Percentiles rank a stretch among this genome's conserved stretches.
Evolutionary conservation across 305 asterid genomes (phyloP).

Genomic region (Fraxinus floribunda): DNA sequence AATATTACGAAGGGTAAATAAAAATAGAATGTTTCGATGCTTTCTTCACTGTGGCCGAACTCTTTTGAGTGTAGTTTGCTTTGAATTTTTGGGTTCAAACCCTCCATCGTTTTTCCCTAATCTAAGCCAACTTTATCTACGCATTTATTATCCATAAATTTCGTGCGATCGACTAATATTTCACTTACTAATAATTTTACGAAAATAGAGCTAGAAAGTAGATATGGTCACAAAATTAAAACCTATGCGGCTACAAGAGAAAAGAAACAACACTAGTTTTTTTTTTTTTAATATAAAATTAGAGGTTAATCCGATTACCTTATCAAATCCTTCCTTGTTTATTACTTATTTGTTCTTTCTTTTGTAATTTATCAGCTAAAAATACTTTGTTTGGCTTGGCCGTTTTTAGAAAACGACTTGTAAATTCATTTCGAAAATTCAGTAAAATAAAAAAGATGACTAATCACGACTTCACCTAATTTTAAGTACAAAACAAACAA

Average conservation of each 20-base stretch:
- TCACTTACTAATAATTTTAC: no score
- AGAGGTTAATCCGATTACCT: neutral
- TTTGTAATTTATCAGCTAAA: neutral
- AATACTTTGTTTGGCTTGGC: neutral
- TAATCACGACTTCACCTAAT: neutral
- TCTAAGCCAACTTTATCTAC: no score
- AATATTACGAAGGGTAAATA: conserved; percentile 29
- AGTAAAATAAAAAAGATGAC: neutral
- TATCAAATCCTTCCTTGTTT: neutral
- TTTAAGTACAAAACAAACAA: neutral
- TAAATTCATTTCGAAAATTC: neutral
- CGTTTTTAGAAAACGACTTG: neutral
- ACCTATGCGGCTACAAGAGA: neutral
- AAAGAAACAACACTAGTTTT: neutral
- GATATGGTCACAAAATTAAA: neutral
- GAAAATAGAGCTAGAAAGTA: conserved; percentile 17
- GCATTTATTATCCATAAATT: no score
- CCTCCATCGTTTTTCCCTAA: conserved; percentile 37
- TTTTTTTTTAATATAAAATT: no score
- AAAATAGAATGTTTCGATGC: conserved; percentile 27
- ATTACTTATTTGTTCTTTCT: neutral
- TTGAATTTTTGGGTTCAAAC: conserved; percentile 50
- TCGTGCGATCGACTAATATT: no score
- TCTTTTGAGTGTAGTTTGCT: conserved; percentile 41
- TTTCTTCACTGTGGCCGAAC: conserved; percentile 54